A percentile compares a stretch with the other conserved stretches of the same genome.
phyloP scores from a whole-genome alignment of 208 protist genomes.

The Acanthamoeba culbertsoni region DNA sequence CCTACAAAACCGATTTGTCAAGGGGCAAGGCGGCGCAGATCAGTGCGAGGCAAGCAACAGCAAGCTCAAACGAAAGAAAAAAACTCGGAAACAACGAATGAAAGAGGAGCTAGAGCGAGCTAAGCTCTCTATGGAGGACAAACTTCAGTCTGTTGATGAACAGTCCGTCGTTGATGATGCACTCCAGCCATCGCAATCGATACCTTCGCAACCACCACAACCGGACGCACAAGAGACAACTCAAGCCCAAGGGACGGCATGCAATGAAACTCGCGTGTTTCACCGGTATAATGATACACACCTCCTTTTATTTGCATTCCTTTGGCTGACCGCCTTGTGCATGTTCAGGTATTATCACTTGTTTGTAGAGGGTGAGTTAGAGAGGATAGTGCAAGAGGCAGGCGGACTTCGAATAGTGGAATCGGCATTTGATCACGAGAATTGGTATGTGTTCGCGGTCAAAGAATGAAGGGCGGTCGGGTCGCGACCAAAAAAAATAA shows the following conservation, averaged over 20 bases:
- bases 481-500: background rate
- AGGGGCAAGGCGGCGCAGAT: background rate
- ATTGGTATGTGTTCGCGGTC: conserved; percentile 61
- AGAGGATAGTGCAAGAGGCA: background rate
- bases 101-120: background rate
- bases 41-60: background rate
- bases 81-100: background rate
- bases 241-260: background rate
- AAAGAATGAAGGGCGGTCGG: background rate
- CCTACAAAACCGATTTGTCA: background rate
- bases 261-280: background rate
- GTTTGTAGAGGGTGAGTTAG: conserved; percentile 66
- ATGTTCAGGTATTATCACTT: conserved; percentile 67
- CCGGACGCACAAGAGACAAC: background rate
- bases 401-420: conserved; percentile 45
- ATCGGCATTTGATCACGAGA: conserved; percentile 58
- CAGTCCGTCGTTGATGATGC: no score
- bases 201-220: no score
- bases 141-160: no score
- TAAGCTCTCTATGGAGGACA: no score
- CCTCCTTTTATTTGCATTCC: no score
- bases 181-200: no score
- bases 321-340: background rate
- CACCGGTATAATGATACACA: background rate
- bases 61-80: background rate